Evolutionary conservation across 306 rosid genomes (phyloP), one percentile per base, ranked within the genome.

Genomic region (Vigna hirtella): DNA sequence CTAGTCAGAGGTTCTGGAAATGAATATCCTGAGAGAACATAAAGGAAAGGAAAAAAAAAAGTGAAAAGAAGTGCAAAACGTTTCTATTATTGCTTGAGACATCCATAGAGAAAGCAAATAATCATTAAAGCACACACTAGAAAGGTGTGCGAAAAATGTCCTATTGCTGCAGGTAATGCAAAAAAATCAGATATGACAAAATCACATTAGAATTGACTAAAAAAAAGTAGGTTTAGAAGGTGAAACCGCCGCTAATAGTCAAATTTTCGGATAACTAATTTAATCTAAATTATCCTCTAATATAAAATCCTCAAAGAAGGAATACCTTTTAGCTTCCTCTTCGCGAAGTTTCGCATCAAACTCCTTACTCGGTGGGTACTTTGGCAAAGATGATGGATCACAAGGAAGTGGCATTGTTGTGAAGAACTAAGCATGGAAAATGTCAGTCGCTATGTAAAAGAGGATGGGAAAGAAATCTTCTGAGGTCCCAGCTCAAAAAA

Each of bases 311-410:
- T 9, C 8, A 45, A 34, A 76, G 81, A 77, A 72, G 45, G 38
- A 73, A 73, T 82, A 93, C 98, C 98, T 90, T 87, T 85, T 88
- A 52, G 87, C 82, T 85, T 91, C 95, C 84, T 90, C 93, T 1
- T 93, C 89, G 58, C 88, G 89, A 69, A 84, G 80, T 82, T 86
- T 90, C 67, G 82, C 91, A 90, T 90, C 93, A 71, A 91, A 86
- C 88, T 93, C 98, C 89, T 93, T 93, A 87, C 92, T 90, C 0
- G 98, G 97, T 56, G 93, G 93, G 74, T 90, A 90, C 79, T 86
- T 88, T 5, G 97, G 98, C 86, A 93, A 82, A 76, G 84, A 62
- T 58, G 87, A 90, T 42, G 97, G 98, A 81, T 88, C 86, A 70
- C 87, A 85, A 43, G 98, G 93, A 83, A 85, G 90, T 18, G 97